Base-by-base conservation (phyloP, 176 grass and related monocot species). In the Otatea glauca region DNA sequence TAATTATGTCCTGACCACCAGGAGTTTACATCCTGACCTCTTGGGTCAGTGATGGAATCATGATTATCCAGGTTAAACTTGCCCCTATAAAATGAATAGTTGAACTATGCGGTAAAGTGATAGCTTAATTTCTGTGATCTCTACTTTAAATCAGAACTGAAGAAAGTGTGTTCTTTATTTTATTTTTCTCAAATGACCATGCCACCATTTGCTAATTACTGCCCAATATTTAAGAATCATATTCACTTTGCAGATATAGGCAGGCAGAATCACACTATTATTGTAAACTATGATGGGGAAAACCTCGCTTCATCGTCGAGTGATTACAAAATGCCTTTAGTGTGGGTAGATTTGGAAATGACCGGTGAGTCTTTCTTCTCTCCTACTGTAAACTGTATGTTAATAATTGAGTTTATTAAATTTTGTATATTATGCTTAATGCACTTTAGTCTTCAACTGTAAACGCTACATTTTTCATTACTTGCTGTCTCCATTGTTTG, bases 291-390 rank as follows among this genome's bases (percentile, higher is more conserved):
- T 41, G 77, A 89, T 27, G 80, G 65, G 53, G 78, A 66, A 84
- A 83, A 29, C 25, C 78, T 83, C 45, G 72, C 85, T 47, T 88
- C 81, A 80, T 86, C 70, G 21, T 86, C 79, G 15, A 75, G 77
- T 66, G 75, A 92, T 55, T 90, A 90, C 66, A 90, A 81, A 83
- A 86, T 86, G 85, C 90, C 93, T 78, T 77, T 95, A 67, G 93
- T 92, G 44, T 95, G 93, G 93, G 92, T 95, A 61, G 90, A 95
- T 79, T 90, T 95, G 82, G 93, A 95, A 95, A 90, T 95, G 93
- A 92, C 93, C 72, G 90, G 93, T 95, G 72, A 71, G 24, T 47
- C 17, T 59, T 70, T 48, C 38, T 72, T 81, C 64, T 34, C 67
- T 68, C 48, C 17, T 59, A 13, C 25, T 25, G 5, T 74, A 65